phyloP scores from a whole-genome alignment of 2,329 filamentous ascomycete genomes.

The Penicillium digitatum region DNA sequence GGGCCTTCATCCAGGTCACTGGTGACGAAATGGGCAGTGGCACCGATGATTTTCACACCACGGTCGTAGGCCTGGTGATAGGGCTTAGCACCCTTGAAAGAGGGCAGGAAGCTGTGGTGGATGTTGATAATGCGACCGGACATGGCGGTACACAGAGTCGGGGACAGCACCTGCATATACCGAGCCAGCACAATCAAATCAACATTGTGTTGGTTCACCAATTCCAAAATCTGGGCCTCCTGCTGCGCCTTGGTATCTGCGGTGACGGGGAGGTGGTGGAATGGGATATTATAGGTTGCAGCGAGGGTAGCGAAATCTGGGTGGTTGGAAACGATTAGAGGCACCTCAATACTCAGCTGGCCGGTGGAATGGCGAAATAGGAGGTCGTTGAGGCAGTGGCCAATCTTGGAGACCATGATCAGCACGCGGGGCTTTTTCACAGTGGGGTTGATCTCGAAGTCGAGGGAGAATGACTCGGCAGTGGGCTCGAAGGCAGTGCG shows the following conservation, averaged over 20 bases:
- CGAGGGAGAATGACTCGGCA: conserved; percentile 62
- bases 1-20: conserved; percentile 81
- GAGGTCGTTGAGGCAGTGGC: conserved; percentile 79
- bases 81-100: conserved; percentile 82
- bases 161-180: conserved; percentile 84
- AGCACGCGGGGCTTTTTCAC: conserved; percentile 69
- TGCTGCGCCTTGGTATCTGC: conserved; percentile 73
- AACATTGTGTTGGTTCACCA: conserved; percentile 64
- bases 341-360: conserved; percentile 70
- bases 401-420: conserved; percentile 88
- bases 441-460: conserved; percentile 66
- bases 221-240: conserved; percentile 66
- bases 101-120: conserved; percentile 80
- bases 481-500: conserved; percentile 56
- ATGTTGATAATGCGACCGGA: conserved; percentile 88
- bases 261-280: conserved; percentile 75
- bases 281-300: conserved; percentile 69
- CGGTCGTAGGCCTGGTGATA: conserved; percentile 85
- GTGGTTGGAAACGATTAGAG: conserved; percentile 79
- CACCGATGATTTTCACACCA: conserved; percentile 84
- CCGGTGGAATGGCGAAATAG: conserved; percentile 73
- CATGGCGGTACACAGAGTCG: conserved; percentile 71
- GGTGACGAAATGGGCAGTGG: conserved; percentile 81
- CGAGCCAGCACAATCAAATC: conserved; percentile 77
- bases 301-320: conserved; percentile 67